These are phyloP conservation scores for Candida albicans DNA, from an alignment of 1,139 yeast species.

Conservation along the genomic window DNA sequence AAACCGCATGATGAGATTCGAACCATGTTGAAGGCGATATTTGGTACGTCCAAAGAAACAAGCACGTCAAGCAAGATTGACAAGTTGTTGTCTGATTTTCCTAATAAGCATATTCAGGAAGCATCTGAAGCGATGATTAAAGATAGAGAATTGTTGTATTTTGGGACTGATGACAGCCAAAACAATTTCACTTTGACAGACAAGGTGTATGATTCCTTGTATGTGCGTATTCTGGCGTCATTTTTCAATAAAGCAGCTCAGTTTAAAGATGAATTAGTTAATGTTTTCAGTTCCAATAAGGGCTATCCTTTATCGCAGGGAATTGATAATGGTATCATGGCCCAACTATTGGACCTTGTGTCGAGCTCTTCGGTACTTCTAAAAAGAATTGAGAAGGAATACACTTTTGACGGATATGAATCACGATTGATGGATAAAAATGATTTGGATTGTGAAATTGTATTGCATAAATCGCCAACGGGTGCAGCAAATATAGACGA, in stretches of 20 bases:
- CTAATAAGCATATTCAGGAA: slow-evolving; percentile 43
- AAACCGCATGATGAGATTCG: slow-evolving; percentile 34
- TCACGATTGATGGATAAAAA: slow-evolving; percentile 63
- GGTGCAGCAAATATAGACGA: not conserved
- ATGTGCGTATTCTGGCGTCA: slow-evolving; percentile 36
- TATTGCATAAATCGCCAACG: slow-evolving; percentile 20
- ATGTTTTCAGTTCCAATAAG: slow-evolving; percentile 39
- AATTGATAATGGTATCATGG: slow-evolving; percentile 58
- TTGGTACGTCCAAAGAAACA: slow-evolving; percentile 53
- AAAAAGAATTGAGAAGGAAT: slow-evolving; percentile 54
- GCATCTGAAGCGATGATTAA: slow-evolving; percentile 56
- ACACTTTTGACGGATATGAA: slow-evolving; percentile 55
- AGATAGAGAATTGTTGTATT: slow-evolving; percentile 53
- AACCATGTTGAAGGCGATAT: slow-evolving; percentile 54
- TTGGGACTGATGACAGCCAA: slow-evolving; percentile 41
- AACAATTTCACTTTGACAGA: slow-evolving; percentile 62
- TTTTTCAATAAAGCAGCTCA: slow-evolving; percentile 47
- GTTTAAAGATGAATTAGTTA: slow-evolving; percentile 41
- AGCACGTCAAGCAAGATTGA: slow-evolving; percentile 48
- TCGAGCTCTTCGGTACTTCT: slow-evolving; percentile 38
- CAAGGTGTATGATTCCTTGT: slow-evolving; percentile 43
- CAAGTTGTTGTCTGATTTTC: slow-evolving; percentile 41
- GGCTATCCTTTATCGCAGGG: slow-evolving; percentile 61
- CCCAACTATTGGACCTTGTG: slow-evolving; percentile 49
- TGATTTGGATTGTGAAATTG: slow-evolving; percentile 62